Evolutionary conservation across 768 basidiomycete genomes (phyloP).

Genomic region (Psilocybe cubensis): DNA sequence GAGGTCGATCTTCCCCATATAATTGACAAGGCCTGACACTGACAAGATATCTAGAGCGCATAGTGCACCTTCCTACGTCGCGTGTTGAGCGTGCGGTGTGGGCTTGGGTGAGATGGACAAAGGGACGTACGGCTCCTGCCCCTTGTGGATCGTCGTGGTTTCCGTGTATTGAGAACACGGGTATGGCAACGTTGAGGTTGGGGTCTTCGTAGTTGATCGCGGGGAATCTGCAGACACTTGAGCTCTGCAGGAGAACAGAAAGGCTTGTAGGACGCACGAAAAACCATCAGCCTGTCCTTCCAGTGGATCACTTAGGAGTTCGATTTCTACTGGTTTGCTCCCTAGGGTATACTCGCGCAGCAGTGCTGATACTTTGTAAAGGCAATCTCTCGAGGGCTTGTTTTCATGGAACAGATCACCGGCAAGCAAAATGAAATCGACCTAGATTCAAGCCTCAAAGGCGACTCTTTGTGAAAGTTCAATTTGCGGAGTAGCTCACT

Average conservation of each 20-base stretch:
- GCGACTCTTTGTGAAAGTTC: constrained; percentile 2
- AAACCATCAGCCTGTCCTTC: constrained; percentile 88
- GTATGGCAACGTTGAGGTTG: constrained; percentile 94
- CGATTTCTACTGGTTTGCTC: constrained; percentile 87
- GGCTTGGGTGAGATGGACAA: background rate
- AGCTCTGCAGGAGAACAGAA: background rate
- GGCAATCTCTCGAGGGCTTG: constrained; percentile 85
- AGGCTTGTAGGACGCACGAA: constrained; percentile 55
- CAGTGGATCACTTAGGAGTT: constrained; percentile 90
- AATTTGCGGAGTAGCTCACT: constrained; percentile 45
- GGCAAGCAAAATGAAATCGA: constrained; percentile 93
- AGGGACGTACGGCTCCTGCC: constrained; percentile 73
- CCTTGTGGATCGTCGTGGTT: constrained; percentile 99
- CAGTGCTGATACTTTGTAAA: constrained; percentile 89
- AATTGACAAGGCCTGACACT: constrained; percentile 92
- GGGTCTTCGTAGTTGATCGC: constrained; percentile 97
- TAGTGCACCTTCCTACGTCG: constrained; percentile 85
- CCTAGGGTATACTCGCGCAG: constrained; percentile 90
- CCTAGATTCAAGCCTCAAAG: constrained; percentile 48
- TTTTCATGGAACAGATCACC: constrained; percentile 99
- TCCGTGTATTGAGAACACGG: constrained; percentile 98
- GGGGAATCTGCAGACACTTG: constrained; percentile 71
- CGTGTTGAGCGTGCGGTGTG: background rate
- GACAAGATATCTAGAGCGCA: constrained; percentile 95
- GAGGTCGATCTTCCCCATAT: constrained; percentile 96